phyloP scores from a whole-genome alignment of 1,284 basidiomycete species.

The Austropuccinia psidii region DNA sequence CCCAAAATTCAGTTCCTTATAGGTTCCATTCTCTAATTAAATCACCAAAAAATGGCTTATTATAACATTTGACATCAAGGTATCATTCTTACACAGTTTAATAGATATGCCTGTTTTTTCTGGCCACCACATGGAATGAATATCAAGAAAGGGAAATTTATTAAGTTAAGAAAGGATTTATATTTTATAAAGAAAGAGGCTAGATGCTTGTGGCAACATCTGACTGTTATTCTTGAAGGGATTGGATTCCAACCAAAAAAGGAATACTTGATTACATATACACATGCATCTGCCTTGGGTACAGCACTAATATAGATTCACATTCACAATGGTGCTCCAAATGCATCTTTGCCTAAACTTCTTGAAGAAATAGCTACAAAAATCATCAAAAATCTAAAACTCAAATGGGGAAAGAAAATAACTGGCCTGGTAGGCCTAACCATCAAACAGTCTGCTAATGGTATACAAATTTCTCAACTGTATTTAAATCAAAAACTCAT shows the following conservation, averaged over 20 bases:
- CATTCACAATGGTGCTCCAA: neutral
- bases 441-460: no score
- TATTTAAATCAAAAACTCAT: no score
- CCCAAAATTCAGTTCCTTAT: no score
- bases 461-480: no score
- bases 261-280: neutral
- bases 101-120: neutral
- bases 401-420: no score
- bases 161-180: neutral
- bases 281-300: neutral
- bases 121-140: neutral
- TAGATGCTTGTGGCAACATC: conserved; percentile 2
- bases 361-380: no score
- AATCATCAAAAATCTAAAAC: no score
- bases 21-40: no score
- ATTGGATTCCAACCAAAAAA: neutral
- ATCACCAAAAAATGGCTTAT: neutral
- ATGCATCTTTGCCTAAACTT: neutral
- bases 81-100: neutral
- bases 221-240: neutral
- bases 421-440: no score
- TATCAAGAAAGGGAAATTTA: neutral
- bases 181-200: neutral
- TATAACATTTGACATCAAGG: neutral
- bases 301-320: neutral